phyloP scores from a whole-genome alignment of 1,284 basidiomycete genomes.

The Ustilago nuda region DNA sequence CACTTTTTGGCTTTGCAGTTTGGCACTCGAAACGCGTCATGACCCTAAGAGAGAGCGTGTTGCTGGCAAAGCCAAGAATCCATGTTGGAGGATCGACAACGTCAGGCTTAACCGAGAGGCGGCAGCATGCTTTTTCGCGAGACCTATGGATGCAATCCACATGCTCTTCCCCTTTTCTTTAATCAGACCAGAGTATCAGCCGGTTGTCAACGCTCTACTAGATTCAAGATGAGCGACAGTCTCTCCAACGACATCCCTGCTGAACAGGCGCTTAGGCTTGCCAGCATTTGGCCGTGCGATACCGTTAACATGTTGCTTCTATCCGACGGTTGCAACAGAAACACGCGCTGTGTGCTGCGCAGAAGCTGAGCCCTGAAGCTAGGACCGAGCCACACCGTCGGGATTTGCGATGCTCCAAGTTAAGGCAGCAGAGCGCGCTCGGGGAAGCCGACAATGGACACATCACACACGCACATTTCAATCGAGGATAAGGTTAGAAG shows the following conservation, averaged over 20 bases:
- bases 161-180: background rate
- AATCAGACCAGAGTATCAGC: too few relatives aligned
- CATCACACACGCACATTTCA: too few relatives aligned
- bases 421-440: background rate
- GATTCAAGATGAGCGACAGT: too few relatives aligned
- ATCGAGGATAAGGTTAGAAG: too few relatives aligned
- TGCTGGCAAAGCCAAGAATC: slow-evolving; percentile 11
- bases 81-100: slow-evolving; percentile 2
- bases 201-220: too few relatives aligned
- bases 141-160: background rate
- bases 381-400: background rate
- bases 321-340: background rate
- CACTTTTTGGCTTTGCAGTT: background rate
- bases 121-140: too few relatives aligned
- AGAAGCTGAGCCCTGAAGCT: background rate
- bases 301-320: background rate
- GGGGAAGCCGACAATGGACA: background rate
- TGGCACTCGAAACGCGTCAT: background rate
- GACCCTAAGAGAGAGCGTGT: background rate
- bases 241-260: too few relatives aligned
- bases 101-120: slow-evolving; percentile 6
- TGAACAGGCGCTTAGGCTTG: background rate
- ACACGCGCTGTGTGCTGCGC: background rate
- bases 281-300: background rate
- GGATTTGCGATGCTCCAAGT: background rate